Base-by-base conservation (phyloP, 805 yeast genomes). In the Candida khao-thaluensis region DNA sequence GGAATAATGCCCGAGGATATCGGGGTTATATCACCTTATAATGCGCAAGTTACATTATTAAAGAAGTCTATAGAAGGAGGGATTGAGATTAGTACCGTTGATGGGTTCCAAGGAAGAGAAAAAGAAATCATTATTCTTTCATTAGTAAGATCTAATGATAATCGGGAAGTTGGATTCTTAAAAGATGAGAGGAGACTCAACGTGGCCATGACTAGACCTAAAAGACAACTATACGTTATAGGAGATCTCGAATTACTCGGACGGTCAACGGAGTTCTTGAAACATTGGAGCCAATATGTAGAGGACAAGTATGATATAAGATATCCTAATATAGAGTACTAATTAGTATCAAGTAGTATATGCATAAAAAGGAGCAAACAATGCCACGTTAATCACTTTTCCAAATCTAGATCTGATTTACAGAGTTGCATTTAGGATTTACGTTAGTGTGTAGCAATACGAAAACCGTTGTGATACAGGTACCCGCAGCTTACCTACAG, bases 51-150 rank as follows among this genome's bases (percentile, higher is more conserved):
- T 0, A 58, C 82, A 0, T 53, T 75, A 10, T 49, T 91, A 21
- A 79, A 79, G 45, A 67, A 62, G 29, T 39, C 68, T 8, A 46
- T 84, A 1, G 57, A 56, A 3, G 64, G 62, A 35, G 7, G 9
- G 2, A 64, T 91, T 5, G 98, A 91, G 54, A 76, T 90, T 0
- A 79, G 95, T 4, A 87, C 97, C 0, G 91, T 91, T 4, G 99
- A 91, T 63, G 97, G 97, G 1, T 93, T 91, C 53, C 99, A 91
- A 65, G 99, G 99, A 1, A 69, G 97, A 45, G 99, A 91, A 55
- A 93, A 91, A 58, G 95, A 90, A 51, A 82, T 81, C 0, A 88
- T 91, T 5, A 72, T 91, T 1, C 63, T 93, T 9, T 74, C 93
- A 2, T 59, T 91, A 38, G 97, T 91, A 2, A 70, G 99, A 47